Conservation (phyloP, 805 yeast species). For the Suhomyces sp. region DNA sequence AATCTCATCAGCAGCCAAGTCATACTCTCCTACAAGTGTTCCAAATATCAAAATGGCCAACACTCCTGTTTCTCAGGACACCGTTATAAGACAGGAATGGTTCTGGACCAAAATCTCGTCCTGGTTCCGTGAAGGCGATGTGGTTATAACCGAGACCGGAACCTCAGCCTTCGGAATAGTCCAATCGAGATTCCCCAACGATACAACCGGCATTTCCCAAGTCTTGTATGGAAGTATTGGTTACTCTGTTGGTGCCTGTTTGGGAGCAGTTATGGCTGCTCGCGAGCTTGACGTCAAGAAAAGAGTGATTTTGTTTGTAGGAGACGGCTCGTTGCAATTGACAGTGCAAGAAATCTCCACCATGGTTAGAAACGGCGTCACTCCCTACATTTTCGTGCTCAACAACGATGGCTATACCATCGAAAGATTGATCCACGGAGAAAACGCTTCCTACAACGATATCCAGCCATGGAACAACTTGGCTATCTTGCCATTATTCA, state of each 20-base stretch:
- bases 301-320: constrained; percentile 66
- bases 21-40: constrained; percentile 52
- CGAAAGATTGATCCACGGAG: constrained; percentile 72
- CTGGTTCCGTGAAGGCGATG: constrained; percentile 65
- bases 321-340: constrained; percentile 75
- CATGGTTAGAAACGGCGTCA: constrained; percentile 62
- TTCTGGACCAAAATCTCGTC: constrained; percentile 63
- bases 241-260: constrained; percentile 62
- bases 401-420: constrained; percentile 76
- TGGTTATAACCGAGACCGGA: constrained; percentile 70
- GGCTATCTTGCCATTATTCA: constrained; percentile 56
- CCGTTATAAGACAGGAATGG: constrained; percentile 56
- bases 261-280: constrained; percentile 69
- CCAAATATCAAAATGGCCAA: constrained; percentile 50
- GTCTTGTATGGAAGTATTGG: constrained; percentile 79
- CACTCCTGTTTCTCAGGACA: constrained; percentile 36
- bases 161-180: constrained; percentile 72
- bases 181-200: constrained; percentile 61
- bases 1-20: constrained; percentile 36
- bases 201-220: constrained; percentile 66
- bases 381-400: constrained; percentile 65
- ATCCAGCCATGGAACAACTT: constrained; percentile 70
- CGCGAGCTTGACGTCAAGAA: constrained; percentile 58
- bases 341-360: constrained; percentile 74
- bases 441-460: constrained; percentile 59